Evolutionary conservation across 106 monocot genomes (phyloP), one percentile per base, ranked within the genome.

Genomic region (Apostasia shenzhenica): DNA sequence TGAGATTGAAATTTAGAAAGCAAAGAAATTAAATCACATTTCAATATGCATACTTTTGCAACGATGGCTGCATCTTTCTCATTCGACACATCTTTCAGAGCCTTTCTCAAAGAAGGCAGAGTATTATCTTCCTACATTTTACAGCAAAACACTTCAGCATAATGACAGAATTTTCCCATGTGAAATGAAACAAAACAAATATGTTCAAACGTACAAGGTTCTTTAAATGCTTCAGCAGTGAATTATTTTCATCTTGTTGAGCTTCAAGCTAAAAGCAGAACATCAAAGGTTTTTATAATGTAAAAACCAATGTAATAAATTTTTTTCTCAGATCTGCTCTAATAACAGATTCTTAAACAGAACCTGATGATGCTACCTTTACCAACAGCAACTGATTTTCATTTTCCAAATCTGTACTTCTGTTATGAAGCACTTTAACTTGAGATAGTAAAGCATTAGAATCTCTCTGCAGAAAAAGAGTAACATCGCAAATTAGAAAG

Each of bases 51-150:
- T 82, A 93, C 99, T 83, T 87, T 85, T 46, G 93, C 86, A 61
- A 99, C 83, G 73, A 87, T 59, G 62, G 99, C 90, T 63, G 99
- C 99, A 83, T 92, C 99, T 65, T 90, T 99, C 70, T 93, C 99
- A 60, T 93, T 80, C 10, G 85, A 90, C 45, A 71, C 62, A 74
- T 99, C 93, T 12, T 87, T 86, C 77, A 99, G 56, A 72, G 89
- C 57, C 75, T 92, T 95, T 70, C 74, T 88, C 74, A 92, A 76
- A 41, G 87, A 78, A 73, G 91, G 95, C 61, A 95, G 61, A 69
- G 14, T 77, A 67, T 78, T 78, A 6, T 82, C 66, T 67, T 95
- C 95, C 95, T 92, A 80, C n/a, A 54, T 63, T 74, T 9, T 14
- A 48, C 26, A 65, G 37, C 65, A 48, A 13, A 14, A 64, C 14